Base-by-base conservation (phyloP, 169 alveolate species). In the Condylostoma magnum region DNA sequence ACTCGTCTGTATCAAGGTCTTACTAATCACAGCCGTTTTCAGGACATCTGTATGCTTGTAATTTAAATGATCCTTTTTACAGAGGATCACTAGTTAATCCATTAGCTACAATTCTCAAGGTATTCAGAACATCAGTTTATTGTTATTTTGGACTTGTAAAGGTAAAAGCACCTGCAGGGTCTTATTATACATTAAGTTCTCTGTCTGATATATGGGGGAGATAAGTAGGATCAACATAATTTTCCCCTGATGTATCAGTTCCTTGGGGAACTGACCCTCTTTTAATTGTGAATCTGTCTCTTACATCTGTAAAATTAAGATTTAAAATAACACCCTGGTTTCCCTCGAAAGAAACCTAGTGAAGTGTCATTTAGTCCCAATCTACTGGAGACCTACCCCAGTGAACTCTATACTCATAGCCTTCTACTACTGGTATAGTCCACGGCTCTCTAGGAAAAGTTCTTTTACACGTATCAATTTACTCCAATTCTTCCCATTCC, bases 351-450 rank as follows among this genome's bases (percentile, higher is more conserved):
- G 33, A 43, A 25, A 43, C 73, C 5, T 20, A 57, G 10, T 63
- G 58, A n/a, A 63, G 25, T 22, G 18, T 34, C 58, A 63, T 18
- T 0, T 8, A 8, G 15, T 20, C 25, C 71, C 56, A 60, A 25
- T 50, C 77, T 28, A 47, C 55, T 36, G 73, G 71, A 50, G 46
- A 51, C 15, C 38, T 0, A 65, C 73, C 82, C 51, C 52, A 53
- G 25, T 58, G 33, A 18, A 60, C 47, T 27, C 53, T 66, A 44
- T 52, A 34, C 46, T 58, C 63, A 31, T 63, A 76, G 43, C 70
- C 58, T 6, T 68, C 27, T 33, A 63, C 73, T 2, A 63, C 33
- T 20, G 73, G 73, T n/a, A 63, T 41, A 18, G 58, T 25, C 34
- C 44, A 44, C 10, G 44, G 25, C 18, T 63, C 46, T 12, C 63